Evolutionary conservation across 2,329 filamentous ascomycete species (phyloP).

Genomic region (Colletotrichum echinochloae): DNA sequence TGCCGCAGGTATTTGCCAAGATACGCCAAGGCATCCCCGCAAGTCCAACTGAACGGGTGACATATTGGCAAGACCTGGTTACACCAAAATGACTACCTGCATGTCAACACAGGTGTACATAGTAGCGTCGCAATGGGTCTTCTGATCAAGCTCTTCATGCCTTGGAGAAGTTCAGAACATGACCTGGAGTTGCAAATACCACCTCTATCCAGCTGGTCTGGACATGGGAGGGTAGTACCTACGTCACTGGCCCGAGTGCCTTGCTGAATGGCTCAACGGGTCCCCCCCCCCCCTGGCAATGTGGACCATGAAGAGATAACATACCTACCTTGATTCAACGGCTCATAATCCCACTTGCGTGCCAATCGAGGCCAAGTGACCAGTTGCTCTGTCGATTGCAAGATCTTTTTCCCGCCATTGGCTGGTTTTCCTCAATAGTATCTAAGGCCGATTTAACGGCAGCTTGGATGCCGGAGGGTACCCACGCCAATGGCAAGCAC

Average conservation of each 20-base stretch:
- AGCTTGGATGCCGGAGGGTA: conserved; percentile 32
- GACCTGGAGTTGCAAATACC: conserved; percentile 4
- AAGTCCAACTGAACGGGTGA: background rate
- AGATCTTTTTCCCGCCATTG: background rate
- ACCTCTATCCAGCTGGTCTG: background rate
- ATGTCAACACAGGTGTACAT: background rate
- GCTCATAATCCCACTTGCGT: conserved; percentile 14
- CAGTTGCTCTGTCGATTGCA: conserved; percentile 36
- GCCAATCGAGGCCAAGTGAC: conserved; percentile 24
- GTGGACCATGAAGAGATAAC: conserved; percentile 13
- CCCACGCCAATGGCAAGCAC: conserved; percentile 39
- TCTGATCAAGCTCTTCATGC: background rate
- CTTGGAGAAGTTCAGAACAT: too few species aligned
- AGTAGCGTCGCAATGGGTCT: background rate
- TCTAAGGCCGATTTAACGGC: conserved; percentile 25
- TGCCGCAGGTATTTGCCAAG: conserved; percentile 7
- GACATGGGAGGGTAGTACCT: background rate
- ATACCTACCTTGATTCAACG: background rate
- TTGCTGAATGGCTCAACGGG: background rate
- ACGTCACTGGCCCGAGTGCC: conserved; percentile 23
- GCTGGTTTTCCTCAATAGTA: background rate
- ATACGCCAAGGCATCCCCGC: background rate
- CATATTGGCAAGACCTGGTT: background rate
- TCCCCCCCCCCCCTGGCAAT: conserved; percentile 12
- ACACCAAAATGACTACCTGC: background rate